Evolutionary conservation across 225 moss, liverwort and hornwort genomes (phyloP).

Genomic region (Sphagnum tenellum): DNA sequence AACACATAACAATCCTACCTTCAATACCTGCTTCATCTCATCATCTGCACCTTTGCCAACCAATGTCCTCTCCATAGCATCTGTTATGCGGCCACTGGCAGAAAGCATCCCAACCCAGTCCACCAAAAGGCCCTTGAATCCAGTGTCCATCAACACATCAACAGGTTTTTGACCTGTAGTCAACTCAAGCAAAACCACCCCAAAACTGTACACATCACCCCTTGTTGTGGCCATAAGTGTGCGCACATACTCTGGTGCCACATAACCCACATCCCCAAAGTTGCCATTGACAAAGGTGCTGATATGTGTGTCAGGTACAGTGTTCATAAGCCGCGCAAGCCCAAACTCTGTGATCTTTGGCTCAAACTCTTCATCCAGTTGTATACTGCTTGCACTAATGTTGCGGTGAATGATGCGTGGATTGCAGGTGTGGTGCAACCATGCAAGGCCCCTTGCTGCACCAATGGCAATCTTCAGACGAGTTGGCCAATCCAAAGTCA

Average conservation of each 20-base stretch:
- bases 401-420: slow-evolving; percentile 59
- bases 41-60: slow-evolving; percentile 59
- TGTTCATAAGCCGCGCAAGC: slow-evolving; percentile 38
- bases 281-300: slow-evolving; percentile 41
- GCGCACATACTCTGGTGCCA: slow-evolving; percentile 51
- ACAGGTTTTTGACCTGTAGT: slow-evolving; percentile 43
- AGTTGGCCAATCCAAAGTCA: slow-evolving; percentile 34
- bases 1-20: slow-evolving; percentile 72
- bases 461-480: slow-evolving; percentile 47
- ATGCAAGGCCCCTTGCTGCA: slow-evolving; percentile 33
- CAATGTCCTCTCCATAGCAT: slow-evolving; percentile 51
- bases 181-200: slow-evolving; percentile 42
- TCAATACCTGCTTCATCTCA: slow-evolving; percentile 81
- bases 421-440: slow-evolving; percentile 50
- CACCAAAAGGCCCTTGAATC: slow-evolving; percentile 74
- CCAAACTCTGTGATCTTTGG: slow-evolving; percentile 49
- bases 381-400: slow-evolving; percentile 39
- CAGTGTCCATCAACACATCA: slow-evolving; percentile 34
- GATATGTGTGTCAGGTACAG: slow-evolving; percentile 31
- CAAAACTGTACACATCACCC: slow-evolving; percentile 57
- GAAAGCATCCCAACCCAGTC: slow-evolving; percentile 74
- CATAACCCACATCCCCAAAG: slow-evolving; percentile 50
- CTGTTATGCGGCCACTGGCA: slow-evolving; percentile 35
- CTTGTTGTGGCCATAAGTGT: slow-evolving; percentile 43
- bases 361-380: slow-evolving; percentile 45